Percentiles rank a stretch among this genome's conserved stretches.
These are phyloP conservation scores for Pyrus betulifolia DNA, from an alignment of 306 rosid genomes.

Conservation along the genomic window DNA sequence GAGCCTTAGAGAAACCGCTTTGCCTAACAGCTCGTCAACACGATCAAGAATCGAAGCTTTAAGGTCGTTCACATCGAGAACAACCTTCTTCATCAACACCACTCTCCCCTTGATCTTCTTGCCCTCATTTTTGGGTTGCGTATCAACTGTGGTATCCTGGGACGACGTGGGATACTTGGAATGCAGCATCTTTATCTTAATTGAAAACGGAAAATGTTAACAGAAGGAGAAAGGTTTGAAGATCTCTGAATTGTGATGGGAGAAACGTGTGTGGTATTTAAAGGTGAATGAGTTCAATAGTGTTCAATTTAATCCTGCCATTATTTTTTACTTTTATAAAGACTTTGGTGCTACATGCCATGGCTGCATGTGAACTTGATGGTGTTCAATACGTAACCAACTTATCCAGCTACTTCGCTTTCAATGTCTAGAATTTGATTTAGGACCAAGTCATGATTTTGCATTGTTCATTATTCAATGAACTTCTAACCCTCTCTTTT, in stretches of 20 bases:
- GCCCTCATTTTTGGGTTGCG: not conserved
- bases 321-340: not conserved
- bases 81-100: conserved; percentile 68
- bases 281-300: not conserved
- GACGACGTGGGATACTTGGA: not conserved
- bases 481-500: too few species aligned
- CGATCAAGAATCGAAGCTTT: conserved; percentile 44
- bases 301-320: not conserved
- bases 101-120: conserved; percentile 44
- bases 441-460: not conserved
- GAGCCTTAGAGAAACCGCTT: conserved; percentile 47
- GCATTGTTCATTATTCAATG: not conserved
- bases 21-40: conserved; percentile 52
- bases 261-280: not conserved
- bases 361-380: not conserved
- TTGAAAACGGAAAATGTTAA: not conserved
- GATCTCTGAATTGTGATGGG: not conserved
- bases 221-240: not conserved
- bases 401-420: not conserved
- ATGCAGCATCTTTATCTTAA: not conserved
- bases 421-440: not conserved
- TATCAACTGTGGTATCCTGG: not conserved
- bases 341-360: not conserved
- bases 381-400: not conserved
- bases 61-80: conserved; percentile 58